Conservation (phyloP, 2,329 filamentous ascomycete genomes). For the Ceratocystiopsis minuta region DNA sequence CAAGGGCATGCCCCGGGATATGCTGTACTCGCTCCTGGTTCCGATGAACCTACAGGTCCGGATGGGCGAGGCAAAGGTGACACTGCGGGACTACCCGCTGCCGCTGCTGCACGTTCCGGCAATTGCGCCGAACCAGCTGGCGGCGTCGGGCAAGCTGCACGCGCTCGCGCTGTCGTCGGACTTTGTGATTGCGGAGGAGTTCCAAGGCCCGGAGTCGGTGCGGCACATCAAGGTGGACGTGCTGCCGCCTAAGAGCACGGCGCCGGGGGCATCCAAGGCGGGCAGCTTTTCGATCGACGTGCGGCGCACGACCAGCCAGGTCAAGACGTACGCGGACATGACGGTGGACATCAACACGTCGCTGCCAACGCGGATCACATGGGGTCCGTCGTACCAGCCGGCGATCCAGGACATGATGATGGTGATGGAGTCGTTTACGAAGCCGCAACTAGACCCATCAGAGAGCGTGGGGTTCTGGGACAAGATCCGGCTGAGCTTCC, state of each 20-base stretch:
- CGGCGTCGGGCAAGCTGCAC: slow-evolving; percentile 48
- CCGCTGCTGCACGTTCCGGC: slow-evolving; percentile 80
- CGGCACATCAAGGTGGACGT: slow-evolving; percentile 69
- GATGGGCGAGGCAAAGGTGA: slow-evolving; percentile 78
- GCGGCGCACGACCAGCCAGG: slow-evolving; percentile 74
- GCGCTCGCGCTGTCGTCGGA: slow-evolving; percentile 73
- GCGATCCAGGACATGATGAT: slow-evolving; percentile 99
- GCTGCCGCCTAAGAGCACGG: slow-evolving; percentile 49
- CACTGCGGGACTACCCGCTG: slow-evolving; percentile 80
- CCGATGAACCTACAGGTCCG: slow-evolving; percentile 80
- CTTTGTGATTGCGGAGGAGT: slow-evolving; percentile 93
- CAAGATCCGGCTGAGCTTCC: slow-evolving; percentile 86
- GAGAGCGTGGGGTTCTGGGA: slow-evolving; percentile 97
- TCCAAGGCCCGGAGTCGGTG: slow-evolving; percentile 59
- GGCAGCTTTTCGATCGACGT: slow-evolving; percentile 71
- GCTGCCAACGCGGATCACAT: slow-evolving; percentile 81
- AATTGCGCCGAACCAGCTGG: slow-evolving; percentile 51
- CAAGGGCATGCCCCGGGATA: slow-evolving; percentile 91
- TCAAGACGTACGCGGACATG: slow-evolving; percentile 94
- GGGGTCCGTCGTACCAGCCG: slow-evolving; percentile 94
- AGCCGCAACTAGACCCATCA: slow-evolving; percentile 82
- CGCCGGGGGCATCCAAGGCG: slow-evolving; percentile 33
- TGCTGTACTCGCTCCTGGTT: slow-evolving; percentile 74
- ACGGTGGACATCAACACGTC: slow-evolving; percentile 83
- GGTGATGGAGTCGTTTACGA: slow-evolving; percentile 92